Percentiles rank a stretch among this genome's conserved stretches.
Evolutionary conservation across 768 basidiomycete genomes (phyloP).

Genomic region (Boletus sp.): DNA sequence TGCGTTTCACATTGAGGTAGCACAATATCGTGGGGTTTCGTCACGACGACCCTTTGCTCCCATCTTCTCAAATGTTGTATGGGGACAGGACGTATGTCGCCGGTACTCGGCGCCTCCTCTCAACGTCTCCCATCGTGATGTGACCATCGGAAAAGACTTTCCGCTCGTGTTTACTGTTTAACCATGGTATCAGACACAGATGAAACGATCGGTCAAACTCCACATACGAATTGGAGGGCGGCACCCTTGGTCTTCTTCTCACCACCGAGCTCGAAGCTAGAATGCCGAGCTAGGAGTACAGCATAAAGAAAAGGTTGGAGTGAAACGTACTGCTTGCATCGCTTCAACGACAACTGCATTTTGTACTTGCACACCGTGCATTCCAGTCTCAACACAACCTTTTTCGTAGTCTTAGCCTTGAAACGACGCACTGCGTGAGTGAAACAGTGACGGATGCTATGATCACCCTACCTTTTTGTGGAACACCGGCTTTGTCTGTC

Average conservation of each 20-base stretch:
- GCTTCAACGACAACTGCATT: conserved; percentile 94
- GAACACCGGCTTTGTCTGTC: conserved; percentile 99
- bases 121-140: too few relatives aligned
- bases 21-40: too few relatives aligned
- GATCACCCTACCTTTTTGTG: conserved; percentile 82
- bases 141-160: too few relatives aligned
- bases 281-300: background rate
- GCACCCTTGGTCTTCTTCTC: conserved; percentile 99
- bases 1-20: too few relatives aligned
- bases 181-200: conserved; percentile 3
- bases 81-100: too few relatives aligned
- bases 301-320: background rate
- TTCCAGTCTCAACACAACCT: conserved; percentile 96
- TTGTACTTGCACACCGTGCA: conserved; percentile 99
- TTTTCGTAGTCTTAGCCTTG: conserved; percentile 98
- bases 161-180: conserved; percentile 19
- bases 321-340: conserved; percentile 93
- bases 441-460: background rate
- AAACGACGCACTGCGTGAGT: background rate
- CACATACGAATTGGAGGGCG: conserved; percentile 88
- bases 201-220: background rate
- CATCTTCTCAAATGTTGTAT: too few relatives aligned
- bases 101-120: too few relatives aligned
- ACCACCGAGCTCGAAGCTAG: conserved; percentile 97
- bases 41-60: too few relatives aligned